Evolutionary conservation across 2,329 filamentous ascomycete genomes (phyloP), one percentile per base, ranked within the genome.

Genomic region (Microsporum audouinii): DNA sequence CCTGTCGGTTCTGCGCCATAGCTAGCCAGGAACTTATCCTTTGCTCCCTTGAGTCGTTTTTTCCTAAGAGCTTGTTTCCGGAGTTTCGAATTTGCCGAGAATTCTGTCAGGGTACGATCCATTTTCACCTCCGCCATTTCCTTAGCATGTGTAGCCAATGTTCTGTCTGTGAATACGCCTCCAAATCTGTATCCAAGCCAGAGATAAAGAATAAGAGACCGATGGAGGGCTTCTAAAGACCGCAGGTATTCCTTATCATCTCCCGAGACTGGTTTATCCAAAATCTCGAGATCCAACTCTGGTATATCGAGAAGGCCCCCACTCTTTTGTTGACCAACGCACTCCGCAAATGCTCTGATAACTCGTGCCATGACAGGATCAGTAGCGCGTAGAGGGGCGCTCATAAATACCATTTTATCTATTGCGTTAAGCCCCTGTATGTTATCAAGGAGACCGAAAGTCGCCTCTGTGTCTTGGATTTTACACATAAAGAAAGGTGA

Each of bases 141-240:
- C 70, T 96, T 95, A 57, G 89, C 84, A 70, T 96, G 85, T 65
- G 88, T 87, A 0, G 89, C 91, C 49, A 96, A 78, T 0, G 78
- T 78, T 67, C 92, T 84, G 65, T 86, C 88, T 4, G 78, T 82
- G 72, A 96, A 95, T 58, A 95, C 80, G 57, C 89, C 88, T 2
- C 84, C 80, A 72, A 92, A 95, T 5, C 92, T 86, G 73, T 92
- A 97, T 67, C 88, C 92, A 14, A 99, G 79, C 94, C 94, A 99
- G 1, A 95, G 80, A 71, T 97, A 99, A 55, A 91, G 77, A 51
- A 92, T 89, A 41, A 99, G 77, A 33, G 84, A 80, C 68, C 89
- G 88, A 76, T 99, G 94, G 14, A 99, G 79, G 2, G 77, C 72
- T 72, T 99, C 94, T 23, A 97, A 78, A 6, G 79, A 75, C 60